Evolutionary conservation across 176 grass and related monocot genomes (phyloP).

Genomic region (Eleusine indica): DNA sequence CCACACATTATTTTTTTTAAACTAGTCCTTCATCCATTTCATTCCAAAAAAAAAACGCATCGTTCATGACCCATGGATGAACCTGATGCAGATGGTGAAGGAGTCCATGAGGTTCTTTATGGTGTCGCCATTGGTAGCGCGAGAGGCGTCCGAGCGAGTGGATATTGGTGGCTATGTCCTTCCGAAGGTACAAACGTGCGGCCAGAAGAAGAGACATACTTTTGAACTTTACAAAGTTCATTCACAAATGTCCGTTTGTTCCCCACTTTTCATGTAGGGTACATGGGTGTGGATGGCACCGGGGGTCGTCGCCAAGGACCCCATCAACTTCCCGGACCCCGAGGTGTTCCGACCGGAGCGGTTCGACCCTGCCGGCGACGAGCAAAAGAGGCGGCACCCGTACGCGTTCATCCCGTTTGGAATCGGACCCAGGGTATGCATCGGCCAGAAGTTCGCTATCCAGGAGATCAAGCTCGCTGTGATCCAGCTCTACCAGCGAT

Average conservation of each 20-base stretch:
- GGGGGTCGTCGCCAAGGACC: neutral
- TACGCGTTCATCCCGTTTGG: neutral
- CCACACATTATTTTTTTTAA: too few species aligned
- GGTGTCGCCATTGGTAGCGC: slow-evolving; percentile 56
- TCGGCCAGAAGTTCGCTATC: neutral
- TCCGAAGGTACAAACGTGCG: slow-evolving; percentile 41
- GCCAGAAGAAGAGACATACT: too few species aligned
- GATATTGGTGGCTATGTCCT: slow-evolving; percentile 59
- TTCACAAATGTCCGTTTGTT: too few species aligned
- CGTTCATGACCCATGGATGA: too few species aligned
- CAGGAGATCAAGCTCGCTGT: neutral
- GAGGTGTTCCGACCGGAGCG: neutral
- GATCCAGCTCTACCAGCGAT: neutral
- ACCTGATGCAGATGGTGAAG: slow-evolving; percentile 49
- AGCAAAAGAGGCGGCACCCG: neutral
- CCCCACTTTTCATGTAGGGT: neutral
- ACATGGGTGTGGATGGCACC: neutral
- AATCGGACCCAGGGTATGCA: neutral
- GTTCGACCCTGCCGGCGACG: neutral
- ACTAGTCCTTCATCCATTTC: too few species aligned
- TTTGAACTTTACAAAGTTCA: too few species aligned
- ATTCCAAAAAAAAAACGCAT: too few species aligned
- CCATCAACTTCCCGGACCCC: neutral
- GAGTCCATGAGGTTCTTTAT: slow-evolving; percentile 63
- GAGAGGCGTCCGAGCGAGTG: slow-evolving; percentile 48